A percentile compares a stretch with the other conserved stretches of the same genome.
Evolutionary conservation across 768 basidiomycete genomes (phyloP).

Genomic region (Phallus indusiatus): DNA sequence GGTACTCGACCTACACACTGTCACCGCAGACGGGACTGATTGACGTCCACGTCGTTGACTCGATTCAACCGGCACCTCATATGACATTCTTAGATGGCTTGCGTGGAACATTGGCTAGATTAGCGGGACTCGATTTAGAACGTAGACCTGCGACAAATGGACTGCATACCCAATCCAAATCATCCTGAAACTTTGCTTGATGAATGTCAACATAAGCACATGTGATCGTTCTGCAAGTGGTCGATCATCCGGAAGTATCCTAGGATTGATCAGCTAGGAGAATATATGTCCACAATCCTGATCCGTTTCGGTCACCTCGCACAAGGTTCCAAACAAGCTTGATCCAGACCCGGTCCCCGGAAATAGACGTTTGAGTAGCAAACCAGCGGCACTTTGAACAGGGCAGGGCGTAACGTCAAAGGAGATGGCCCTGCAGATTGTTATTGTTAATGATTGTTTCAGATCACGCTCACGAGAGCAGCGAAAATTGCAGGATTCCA

Average conservation of each 20-base stretch:
- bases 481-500: background rate
- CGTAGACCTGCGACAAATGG: background rate
- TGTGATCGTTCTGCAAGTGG: background rate
- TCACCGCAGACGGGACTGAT: constrained; percentile 60
- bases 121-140: constrained; percentile 1
- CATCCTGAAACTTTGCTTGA: background rate
- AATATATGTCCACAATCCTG: background rate
- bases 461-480: background rate
- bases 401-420: background rate
- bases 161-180: background rate
- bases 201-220: background rate
- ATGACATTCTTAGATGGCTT: constrained; percentile 59
- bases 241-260: background rate
- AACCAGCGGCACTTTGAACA: background rate
- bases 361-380: background rate
- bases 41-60: constrained; percentile 54
- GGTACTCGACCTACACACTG: constrained; percentile 66
- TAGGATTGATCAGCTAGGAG: background rate
- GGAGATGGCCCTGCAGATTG: background rate
- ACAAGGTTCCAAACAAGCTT: background rate
- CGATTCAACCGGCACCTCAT: constrained; percentile 73
- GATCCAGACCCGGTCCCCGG: background rate
- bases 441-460: background rate
- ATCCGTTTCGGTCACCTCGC: background rate
- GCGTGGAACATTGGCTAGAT: constrained; percentile 21